phyloP scores from a whole-genome alignment of 1,139 yeast species.

The Sugiyamaella castrensis region DNA sequence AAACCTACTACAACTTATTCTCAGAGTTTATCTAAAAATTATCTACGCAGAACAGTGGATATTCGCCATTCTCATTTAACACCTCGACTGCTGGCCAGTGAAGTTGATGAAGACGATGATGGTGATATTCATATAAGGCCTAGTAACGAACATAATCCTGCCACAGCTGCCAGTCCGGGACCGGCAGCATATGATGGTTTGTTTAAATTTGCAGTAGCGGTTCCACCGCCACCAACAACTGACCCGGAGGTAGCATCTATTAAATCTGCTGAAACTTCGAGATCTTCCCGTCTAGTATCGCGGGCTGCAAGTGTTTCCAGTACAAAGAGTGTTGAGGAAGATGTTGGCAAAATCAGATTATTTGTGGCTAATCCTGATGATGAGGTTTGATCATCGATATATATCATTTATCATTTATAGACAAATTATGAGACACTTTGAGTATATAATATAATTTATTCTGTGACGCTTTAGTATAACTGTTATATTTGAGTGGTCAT shows the following conservation, averaged over 20 bases:
- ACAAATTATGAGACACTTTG: no score
- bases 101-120: constrained; percentile 64
- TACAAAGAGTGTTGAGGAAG: constrained; percentile 41
- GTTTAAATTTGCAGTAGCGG: constrained; percentile 3
- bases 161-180: background rate
- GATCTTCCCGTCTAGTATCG: constrained; percentile 11
- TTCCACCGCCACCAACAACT: background rate
- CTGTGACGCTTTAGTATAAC: no score
- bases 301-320: constrained; percentile 26
- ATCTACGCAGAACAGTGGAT: constrained; percentile 44
- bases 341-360: constrained; percentile 44
- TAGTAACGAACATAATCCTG: background rate
- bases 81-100: constrained; percentile 74
- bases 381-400: background rate
- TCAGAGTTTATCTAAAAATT: constrained; percentile 26
- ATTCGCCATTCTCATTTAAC: constrained; percentile 71
- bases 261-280: constrained; percentile 9
- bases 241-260: constrained; percentile 6
- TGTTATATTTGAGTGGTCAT: no score
- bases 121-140: constrained; percentile 20
- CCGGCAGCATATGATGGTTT: background rate
- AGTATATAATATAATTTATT: no score
- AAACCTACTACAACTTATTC: constrained; percentile 27
- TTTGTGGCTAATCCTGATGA: constrained; percentile 72
- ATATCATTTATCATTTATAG: no score